phyloP scores from a whole-genome alignment of 257 asterid genomes.

The Gentiana dahurica region DNA sequence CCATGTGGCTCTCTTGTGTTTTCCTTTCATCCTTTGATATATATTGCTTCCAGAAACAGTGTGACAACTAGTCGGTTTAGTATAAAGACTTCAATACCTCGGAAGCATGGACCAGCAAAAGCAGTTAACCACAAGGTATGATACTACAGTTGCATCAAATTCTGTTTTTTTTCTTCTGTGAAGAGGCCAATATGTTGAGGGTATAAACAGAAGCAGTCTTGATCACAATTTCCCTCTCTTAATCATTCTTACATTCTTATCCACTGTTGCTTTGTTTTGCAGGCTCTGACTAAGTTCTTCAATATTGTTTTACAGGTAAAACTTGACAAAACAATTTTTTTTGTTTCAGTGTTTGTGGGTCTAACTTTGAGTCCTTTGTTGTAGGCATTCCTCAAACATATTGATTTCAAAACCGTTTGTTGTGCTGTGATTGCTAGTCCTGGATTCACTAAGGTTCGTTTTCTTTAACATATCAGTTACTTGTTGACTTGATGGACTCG shows the following conservation, averaged over 20 bases:
- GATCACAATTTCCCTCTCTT: too few relatives aligned
- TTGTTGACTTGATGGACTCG: conserved; percentile 1
- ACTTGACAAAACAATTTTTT: background rate
- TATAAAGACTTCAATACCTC: conserved; percentile 89
- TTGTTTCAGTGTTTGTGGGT: background rate
- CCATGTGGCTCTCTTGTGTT: too few relatives aligned
- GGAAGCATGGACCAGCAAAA: conserved; percentile 91
- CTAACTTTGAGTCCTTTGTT: conserved; percentile 14
- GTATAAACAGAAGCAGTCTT: too few relatives aligned
- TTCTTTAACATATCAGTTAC: conserved; percentile 1
- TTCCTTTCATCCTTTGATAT: too few relatives aligned
- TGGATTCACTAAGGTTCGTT: conserved; percentile 88
- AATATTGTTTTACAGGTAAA: conserved; percentile 71
- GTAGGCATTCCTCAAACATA: conserved; percentile 74
- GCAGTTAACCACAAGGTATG: conserved; percentile 91
- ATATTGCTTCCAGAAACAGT: conserved; percentile 23
- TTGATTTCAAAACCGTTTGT: conserved; percentile 82
- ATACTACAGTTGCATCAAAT: background rate
- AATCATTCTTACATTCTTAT: background rate
- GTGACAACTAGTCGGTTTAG: conserved; percentile 76
- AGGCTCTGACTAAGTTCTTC: conserved; percentile 88
- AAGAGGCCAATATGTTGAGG: too few relatives aligned
- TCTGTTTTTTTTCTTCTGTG: background rate
- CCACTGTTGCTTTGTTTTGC: conserved; percentile 13
- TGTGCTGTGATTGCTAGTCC: conserved; percentile 99